These are phyloP conservation scores for Hortaea sp. DNA, from an alignment of 2,329 filamentous ascomycete species.

Conservation along the genomic window DNA sequence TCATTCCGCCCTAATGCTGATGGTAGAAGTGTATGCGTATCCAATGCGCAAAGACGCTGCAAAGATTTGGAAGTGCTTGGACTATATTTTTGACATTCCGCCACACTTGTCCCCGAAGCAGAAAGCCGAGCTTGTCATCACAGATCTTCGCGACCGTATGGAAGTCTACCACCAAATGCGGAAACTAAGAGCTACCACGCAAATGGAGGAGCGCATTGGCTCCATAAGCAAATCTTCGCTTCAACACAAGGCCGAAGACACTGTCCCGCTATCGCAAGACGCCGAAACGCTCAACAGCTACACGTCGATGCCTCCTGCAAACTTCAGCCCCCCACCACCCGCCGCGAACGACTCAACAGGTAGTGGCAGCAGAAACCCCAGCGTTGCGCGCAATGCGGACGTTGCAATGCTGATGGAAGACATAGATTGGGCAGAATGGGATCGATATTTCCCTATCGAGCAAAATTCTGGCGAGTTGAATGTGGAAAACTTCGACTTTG, in stretches of 20 bases:
- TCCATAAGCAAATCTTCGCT: constrained; percentile 2
- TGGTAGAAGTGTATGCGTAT: constrained; percentile 55
- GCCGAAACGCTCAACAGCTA: not conserved
- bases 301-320: constrained; percentile 11
- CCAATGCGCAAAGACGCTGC: constrained; percentile 49
- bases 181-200: constrained; percentile 30
- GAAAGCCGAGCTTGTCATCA: constrained; percentile 52
- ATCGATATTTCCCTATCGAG: constrained; percentile 33
- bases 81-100: constrained; percentile 60
- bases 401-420: constrained; percentile 36
- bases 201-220: constrained; percentile 20
- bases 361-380: constrained; percentile 14
- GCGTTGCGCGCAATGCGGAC: constrained; percentile 10
- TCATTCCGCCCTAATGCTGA: constrained; percentile 58
- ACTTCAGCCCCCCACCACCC: constrained; percentile 16
- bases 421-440: constrained; percentile 52
- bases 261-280: not conserved
- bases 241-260: not conserved
- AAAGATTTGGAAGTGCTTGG: constrained; percentile 60
- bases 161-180: constrained; percentile 50
- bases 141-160: constrained; percentile 52
- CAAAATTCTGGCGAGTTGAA: constrained; percentile 25
- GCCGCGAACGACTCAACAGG: constrained; percentile 7
- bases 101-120: constrained; percentile 40
- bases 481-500: constrained; percentile 25